phyloP scores from a whole-genome alignment of 768 basidiomycete genomes.

The Boletus subparvulus region DNA sequence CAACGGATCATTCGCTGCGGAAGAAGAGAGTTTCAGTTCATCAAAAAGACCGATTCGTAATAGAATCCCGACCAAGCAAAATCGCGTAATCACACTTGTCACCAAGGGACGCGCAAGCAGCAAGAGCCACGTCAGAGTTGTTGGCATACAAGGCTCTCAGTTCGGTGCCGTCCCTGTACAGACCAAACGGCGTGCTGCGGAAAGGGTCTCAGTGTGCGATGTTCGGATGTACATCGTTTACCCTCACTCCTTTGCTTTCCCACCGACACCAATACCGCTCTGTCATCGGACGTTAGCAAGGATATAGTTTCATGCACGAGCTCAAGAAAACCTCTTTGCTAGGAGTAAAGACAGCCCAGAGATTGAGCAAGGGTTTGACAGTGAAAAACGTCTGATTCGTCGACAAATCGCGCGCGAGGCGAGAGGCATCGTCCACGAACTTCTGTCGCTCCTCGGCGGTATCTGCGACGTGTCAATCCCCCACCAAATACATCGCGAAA shows the following conservation, averaged over 20 bases:
- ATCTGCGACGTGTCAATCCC: slow-evolving; percentile 42
- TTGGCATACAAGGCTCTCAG: slow-evolving; percentile 71
- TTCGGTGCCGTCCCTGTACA: slow-evolving; percentile 78
- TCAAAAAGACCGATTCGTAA: slow-evolving; percentile 1
- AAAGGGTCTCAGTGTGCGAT: slow-evolving; percentile 3
- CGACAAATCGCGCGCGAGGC: slow-evolving; percentile 68
- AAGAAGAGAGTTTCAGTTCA: slow-evolving; percentile 3
- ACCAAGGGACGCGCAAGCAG: slow-evolving; percentile 65
- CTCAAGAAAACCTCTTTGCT: slow-evolving; percentile 57
- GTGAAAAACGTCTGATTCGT: slow-evolving; percentile 75
- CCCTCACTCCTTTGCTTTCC: slow-evolving; percentile 65
- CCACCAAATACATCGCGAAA: neutral
- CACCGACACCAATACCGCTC: slow-evolving; percentile 73
- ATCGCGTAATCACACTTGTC: slow-evolving; percentile 74
- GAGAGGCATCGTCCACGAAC: slow-evolving; percentile 63
- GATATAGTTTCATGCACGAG: slow-evolving; percentile 22
- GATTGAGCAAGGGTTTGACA: slow-evolving; percentile 73
- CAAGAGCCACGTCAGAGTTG: slow-evolving; percentile 62
- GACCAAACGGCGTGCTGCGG: slow-evolving; percentile 66
- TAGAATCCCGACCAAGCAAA: slow-evolving; percentile 52
- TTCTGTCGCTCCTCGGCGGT: slow-evolving; percentile 53
- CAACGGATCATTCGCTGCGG: slow-evolving; percentile 72
- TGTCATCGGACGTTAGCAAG: slow-evolving; percentile 13
- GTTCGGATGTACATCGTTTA: neutral
- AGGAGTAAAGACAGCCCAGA: slow-evolving; percentile 78